Evolutionary conservation across 2,329 filamentous ascomycete species (phyloP).

Genomic region (Davidsoniella eucalypti): DNA sequence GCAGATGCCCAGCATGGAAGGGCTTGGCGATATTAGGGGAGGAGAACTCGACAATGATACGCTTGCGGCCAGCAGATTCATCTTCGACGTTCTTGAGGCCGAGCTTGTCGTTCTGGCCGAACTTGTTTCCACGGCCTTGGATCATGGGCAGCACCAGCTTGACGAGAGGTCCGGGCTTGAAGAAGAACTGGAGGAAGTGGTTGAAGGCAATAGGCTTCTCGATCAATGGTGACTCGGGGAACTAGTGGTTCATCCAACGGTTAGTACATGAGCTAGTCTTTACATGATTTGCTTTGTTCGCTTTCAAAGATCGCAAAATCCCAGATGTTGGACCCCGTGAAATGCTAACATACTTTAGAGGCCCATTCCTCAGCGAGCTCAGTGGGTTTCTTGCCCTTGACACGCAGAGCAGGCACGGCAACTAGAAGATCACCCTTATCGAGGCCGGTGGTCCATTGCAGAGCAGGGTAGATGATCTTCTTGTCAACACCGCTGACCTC

Average conservation of each 20-base stretch:
- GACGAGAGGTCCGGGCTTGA: slow-evolving; percentile 51
- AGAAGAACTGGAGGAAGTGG: slow-evolving; percentile 64
- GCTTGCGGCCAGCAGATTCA: slow-evolving; percentile 44
- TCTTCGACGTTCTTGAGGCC: slow-evolving; percentile 47
- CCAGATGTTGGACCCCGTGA: too few relatives aligned
- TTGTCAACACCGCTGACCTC: slow-evolving; percentile 54
- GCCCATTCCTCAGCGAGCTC: slow-evolving; percentile 46
- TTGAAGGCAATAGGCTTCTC: slow-evolving; percentile 51
- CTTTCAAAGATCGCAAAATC: neutral
- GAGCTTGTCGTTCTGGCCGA: slow-evolving; percentile 42
- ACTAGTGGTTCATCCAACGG: slow-evolving; percentile 26
- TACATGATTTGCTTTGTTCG: neutral
- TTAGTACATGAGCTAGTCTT: neutral
- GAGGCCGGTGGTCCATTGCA: slow-evolving; percentile 63
- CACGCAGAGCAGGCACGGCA: slow-evolving; percentile 60
- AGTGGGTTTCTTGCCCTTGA: slow-evolving; percentile 53
- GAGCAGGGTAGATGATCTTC: slow-evolving; percentile 53
- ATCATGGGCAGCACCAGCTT: slow-evolving; percentile 54
- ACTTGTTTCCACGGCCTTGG: slow-evolving; percentile 41
- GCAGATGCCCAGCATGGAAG: slow-evolving; percentile 62
- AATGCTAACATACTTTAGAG: slow-evolving; percentile 30
- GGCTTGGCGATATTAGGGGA: slow-evolving; percentile 79
- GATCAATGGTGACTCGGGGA: slow-evolving; percentile 58
- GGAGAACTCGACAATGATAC: slow-evolving; percentile 63
- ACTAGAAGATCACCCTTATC: slow-evolving; percentile 74